Conservation (phyloP, 2,329 filamentous ascomycete species). For the Alternaria dauci region DNA sequence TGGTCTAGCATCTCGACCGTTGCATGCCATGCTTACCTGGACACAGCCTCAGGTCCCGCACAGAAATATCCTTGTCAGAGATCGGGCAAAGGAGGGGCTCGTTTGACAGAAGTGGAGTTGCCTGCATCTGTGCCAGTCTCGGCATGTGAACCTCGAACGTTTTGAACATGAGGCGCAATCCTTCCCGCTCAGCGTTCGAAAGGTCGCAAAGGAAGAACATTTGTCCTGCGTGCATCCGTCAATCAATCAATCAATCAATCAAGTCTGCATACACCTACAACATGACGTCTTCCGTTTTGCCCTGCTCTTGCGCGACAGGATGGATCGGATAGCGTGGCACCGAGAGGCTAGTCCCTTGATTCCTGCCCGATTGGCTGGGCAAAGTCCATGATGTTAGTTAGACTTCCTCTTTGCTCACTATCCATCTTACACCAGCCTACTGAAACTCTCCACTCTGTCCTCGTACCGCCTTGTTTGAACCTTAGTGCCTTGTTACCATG, state of each 20-base stretch:
- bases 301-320: conserved; percentile 10
- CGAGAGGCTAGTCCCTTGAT: conserved; percentile 18
- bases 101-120: conserved; percentile 1
- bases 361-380: conserved; percentile 30
- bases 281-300: conserved; percentile 21
- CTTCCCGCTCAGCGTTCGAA: conserved; percentile 2
- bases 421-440: conserved; percentile 26
- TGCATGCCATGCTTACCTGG: conserved; percentile 1
- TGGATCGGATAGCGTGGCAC: conserved; percentile 18
- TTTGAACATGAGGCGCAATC: not conserved
- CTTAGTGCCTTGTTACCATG: conserved; percentile 37
- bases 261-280: conserved; percentile 8
- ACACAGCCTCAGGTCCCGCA: conserved; percentile 1
- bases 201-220: not conserved
- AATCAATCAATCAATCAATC: not conserved
- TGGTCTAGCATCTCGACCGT: not conserved
- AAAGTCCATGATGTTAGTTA: conserved; percentile 22
- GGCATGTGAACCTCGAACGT: not conserved
- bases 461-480: conserved; percentile 27
- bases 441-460: conserved; percentile 27
- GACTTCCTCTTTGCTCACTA: conserved; percentile 19
- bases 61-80: not conserved
- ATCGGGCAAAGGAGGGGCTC: not conserved
- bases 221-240: not conserved
- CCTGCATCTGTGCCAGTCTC: not conserved